Evolutionary conservation across 2,329 filamentous ascomycete species (phyloP), one percentile per base, ranked within the genome.

Genomic region (Plectosphaerella sp.): DNA sequence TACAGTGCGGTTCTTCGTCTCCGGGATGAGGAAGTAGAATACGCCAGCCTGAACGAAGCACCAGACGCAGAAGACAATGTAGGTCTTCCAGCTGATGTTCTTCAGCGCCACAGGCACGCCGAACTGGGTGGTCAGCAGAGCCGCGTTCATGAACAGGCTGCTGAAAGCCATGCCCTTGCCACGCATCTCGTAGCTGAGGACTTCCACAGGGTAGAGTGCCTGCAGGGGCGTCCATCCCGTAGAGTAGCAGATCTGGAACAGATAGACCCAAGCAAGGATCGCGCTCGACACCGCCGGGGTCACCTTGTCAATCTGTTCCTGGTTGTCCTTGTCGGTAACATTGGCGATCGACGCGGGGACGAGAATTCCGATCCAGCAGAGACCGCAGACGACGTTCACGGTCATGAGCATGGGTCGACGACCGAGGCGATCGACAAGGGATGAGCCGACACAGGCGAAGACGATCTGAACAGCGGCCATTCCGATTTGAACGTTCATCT

Each of bases 161-260:
- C 48, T 73, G 58, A 80, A 74, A 2, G 75, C 77, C 75, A 80
- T 80, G 14, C 78, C 78, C 66, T 81, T 81, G 49, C 76, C 78
- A 49, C 78, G 72, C 59, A 76, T 78, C 61, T 80, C 76, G 56
- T 77, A 80, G 15, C 70, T 74, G 11, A 81, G 68, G 14, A 76
- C 74, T 58, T 82, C 78, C 47, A 80, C 77, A 0, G 77, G 75
- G 59, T 80, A 81, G 12, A 82, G 63, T 2, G 65, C 65, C 51
- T 68, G 66, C 8, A 69, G 59, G 0, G 67, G 67, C 18, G 66
- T 68, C 59, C 62, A 62, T 0, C 65, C 66, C 39, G 80, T 60
- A 0, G 74, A 77, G 66, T 75, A 83, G 28, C 77, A 69, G 55
- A 75, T 72, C 6, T 73, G 73, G 54, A 78, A 79, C 45, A 80